These are phyloP conservation scores for Quercus phellos DNA, from an alignment of 331 rosid genomes.

Conservation along the genomic window DNA sequence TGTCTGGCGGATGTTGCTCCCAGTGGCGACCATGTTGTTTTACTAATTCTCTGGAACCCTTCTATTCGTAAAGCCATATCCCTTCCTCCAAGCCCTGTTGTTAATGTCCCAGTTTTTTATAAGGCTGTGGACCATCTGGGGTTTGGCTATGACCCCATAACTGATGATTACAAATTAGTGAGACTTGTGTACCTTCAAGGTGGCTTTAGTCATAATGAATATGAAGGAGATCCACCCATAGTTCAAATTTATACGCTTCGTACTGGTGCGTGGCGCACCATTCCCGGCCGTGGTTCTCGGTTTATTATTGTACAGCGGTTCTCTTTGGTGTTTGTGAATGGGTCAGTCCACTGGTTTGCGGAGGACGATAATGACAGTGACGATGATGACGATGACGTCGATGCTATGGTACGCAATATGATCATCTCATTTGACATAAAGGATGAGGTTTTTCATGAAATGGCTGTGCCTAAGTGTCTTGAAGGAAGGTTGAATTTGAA, in stretches of 20 bases:
- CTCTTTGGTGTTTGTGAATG: neutral
- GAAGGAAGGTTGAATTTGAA: neutral
- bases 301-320: neutral
- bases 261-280: neutral
- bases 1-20: too few relatives aligned
- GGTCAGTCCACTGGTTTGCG: neutral
- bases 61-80: neutral
- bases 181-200: neutral
- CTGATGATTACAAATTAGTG: neutral
- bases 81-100: neutral
- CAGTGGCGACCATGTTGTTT: too few relatives aligned
- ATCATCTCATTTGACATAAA: neutral
- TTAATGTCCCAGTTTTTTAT: neutral
- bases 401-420: neutral
- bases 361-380: neutral
- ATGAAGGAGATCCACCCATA: neutral
- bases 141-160: neutral
- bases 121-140: neutral
- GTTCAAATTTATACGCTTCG: neutral
- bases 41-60: neutral
- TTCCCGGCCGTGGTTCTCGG: neutral
- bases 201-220: neutral
- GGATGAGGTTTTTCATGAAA: neutral
- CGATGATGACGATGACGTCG: neutral
- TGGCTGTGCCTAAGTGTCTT: neutral